Evolutionary conservation across 139 green algal genomes (phyloP).

Genomic region (Chlamydomonas asymmetrica): DNA sequence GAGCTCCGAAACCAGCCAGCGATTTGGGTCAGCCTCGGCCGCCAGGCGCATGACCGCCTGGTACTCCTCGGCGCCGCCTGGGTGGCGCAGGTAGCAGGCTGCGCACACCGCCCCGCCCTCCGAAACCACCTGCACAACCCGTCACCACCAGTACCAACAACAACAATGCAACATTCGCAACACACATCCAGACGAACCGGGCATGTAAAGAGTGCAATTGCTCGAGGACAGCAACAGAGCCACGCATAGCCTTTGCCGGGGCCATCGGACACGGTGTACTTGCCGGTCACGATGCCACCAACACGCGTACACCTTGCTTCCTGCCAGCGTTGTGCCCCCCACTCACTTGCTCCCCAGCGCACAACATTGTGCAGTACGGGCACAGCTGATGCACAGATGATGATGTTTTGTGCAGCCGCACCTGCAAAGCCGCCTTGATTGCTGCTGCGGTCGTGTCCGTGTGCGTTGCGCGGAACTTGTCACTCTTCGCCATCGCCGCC

Average conservation of each 20-base stretch:
- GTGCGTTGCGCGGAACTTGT: constrained; percentile 52
- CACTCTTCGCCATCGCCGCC: neutral
- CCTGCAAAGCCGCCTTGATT: constrained; percentile 52
- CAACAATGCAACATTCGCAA: neutral
- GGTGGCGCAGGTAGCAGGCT: constrained; percentile 65
- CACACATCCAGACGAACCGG: neutral
- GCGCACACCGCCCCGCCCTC: constrained; percentile 51
- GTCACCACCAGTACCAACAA: neutral
- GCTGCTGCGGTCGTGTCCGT: constrained; percentile 47
- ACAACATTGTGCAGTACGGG: no score
- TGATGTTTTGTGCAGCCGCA: constrained; percentile 4
- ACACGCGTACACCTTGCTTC: neutral
- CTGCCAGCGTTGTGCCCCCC: neutral
- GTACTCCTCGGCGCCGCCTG: constrained; percentile 59
- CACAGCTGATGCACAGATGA: no score
- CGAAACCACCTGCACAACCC: constrained; percentile 28
- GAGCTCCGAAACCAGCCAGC: no score
- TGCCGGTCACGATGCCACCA: neutral
- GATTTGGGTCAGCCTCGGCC: no score
- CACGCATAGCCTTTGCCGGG: neutral
- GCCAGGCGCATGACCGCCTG: constrained; percentile 27
- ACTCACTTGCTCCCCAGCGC: no score
- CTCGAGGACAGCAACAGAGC: neutral
- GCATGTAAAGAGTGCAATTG: neutral
- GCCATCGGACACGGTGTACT: neutral